Conservation (phyloP, 1,284 basidiomycete species). For the Cronartium quercuum region DNA sequence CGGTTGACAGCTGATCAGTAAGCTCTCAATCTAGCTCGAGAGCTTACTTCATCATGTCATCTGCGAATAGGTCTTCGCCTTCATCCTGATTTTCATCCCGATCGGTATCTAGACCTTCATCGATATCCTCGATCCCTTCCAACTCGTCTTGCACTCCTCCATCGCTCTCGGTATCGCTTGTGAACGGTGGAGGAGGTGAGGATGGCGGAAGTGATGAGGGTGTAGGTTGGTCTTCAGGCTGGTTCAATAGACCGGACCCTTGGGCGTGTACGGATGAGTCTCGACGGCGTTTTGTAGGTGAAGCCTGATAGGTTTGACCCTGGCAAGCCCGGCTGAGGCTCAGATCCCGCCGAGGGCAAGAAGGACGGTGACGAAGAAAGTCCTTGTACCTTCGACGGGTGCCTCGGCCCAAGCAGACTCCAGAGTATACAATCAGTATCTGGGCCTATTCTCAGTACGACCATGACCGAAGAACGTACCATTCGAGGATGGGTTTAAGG, state of each 20-base stretch:
- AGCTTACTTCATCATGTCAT: conserved; percentile 66
- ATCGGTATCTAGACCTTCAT: conserved; percentile 57
- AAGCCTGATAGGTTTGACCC: neutral
- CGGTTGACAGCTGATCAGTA: neutral
- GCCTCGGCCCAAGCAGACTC: neutral
- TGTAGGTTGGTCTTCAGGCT: conserved; percentile 2
- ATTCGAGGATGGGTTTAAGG: neutral
- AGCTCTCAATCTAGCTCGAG: neutral
- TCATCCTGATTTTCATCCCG: conserved; percentile 62
- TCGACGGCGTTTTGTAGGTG: conserved; percentile 24
- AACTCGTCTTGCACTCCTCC: conserved; percentile 52
- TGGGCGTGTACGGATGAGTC: conserved; percentile 13
- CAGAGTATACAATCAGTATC: neutral
- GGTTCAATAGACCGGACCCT: neutral
- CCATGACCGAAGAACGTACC: neutral
- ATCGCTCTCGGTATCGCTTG: conserved; percentile 34
- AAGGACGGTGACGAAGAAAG: neutral
- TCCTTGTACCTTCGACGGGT: neutral
- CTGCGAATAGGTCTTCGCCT: conserved; percentile 88
- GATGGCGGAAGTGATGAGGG: conserved; percentile 37
- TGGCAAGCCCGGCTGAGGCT: neutral
- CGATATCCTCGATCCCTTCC: conserved; percentile 56
- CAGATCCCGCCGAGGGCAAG: neutral
- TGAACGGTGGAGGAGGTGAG: conserved; percentile 39
- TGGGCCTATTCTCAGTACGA: neutral